Evolutionary conservation across 805 yeast genomes (phyloP), one percentile per base, ranked within the genome.

Genomic region (Lipomyces japonicus): DNA sequence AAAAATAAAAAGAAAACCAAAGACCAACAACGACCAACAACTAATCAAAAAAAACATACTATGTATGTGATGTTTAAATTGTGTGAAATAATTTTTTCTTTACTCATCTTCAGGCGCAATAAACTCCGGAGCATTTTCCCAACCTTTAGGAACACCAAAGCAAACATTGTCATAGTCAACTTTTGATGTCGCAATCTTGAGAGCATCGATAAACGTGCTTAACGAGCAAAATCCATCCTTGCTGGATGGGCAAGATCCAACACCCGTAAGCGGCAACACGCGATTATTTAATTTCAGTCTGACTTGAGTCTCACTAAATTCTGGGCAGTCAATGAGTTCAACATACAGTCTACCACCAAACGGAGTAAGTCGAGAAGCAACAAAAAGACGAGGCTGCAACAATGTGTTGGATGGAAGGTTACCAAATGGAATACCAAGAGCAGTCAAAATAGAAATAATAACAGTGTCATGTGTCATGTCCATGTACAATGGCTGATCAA

Each of bases 401-500:
- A 79, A 72, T 42, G 69, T 68, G 53, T 71, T 72, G 4, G 75
- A 63, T 2, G 81, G 74, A 36, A 79, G 71, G 36, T 71, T 69
- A 7, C 55, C 58, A 21, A 53, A 46, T 2, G 55, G 71, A 41
- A 85, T 64, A 5, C 87, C 89, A 42, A 85, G 67, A 1, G 91
- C 85, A 25, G 86, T 71, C 59, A 82, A 69, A 59, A 75, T 80
- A 37, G 81, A 71, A 55, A 80, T 71, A 37, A 86, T 66, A 55
- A 82, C 84, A 34, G 83, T 76, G 64, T 87, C 95, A 62, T 87
- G 95, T 14, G 86, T 74, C 70, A 86, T 82, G 57, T 80, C 83
- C 58, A 84, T 72, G 73, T 82, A 82, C 41, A 84, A 71, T 48
- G 76, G 75, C 63, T 65, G 77, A 51, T 70, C 74, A 22, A 66